A percentile compares a stretch with the other conserved stretches of the same genome.
phyloP scores from a whole-genome alignment of 2,329 filamentous ascomycete genomes.

The Podosphaera fusca region DNA sequence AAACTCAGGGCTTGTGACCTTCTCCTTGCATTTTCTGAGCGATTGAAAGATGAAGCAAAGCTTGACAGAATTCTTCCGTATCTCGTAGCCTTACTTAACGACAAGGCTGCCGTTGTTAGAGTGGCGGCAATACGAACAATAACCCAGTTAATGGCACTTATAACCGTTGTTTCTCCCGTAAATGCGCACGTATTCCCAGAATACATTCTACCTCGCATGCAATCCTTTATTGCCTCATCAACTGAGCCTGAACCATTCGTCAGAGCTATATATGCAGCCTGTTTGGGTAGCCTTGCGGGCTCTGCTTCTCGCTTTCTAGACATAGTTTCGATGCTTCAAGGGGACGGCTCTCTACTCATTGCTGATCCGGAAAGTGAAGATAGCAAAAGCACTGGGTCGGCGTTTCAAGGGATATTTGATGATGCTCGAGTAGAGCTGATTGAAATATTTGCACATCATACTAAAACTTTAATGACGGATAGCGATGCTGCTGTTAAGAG shows the following conservation, averaged over 20 bases:
- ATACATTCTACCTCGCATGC: slow-evolving; percentile 42
- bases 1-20: slow-evolving; percentile 78
- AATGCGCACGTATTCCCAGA: slow-evolving; percentile 48
- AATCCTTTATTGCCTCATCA: slow-evolving; percentile 30
- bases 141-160: slow-evolving; percentile 69
- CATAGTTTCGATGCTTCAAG: slow-evolving; percentile 68
- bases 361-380: slow-evolving; percentile 62
- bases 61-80: slow-evolving; percentile 84
- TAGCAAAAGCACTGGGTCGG: slow-evolving; percentile 38
- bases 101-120: slow-evolving; percentile 64
- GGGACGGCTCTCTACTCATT: slow-evolving; percentile 58
- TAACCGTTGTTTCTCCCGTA: slow-evolving; percentile 64
- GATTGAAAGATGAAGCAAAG: slow-evolving; percentile 84
- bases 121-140: slow-evolving; percentile 68
- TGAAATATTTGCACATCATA: slow-evolving; percentile 65
- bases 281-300: slow-evolving; percentile 66
- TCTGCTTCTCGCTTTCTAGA: slow-evolving; percentile 72
- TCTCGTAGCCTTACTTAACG: slow-evolving; percentile 58
- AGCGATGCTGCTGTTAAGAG: slow-evolving; percentile 64
- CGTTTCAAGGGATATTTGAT: slow-evolving; percentile 69
- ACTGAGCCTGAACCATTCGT: slow-evolving; percentile 44
- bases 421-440: slow-evolving; percentile 65
- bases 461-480: slow-evolving; percentile 76
- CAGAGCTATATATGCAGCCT: slow-evolving; percentile 79
- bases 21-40: slow-evolving; percentile 72